These are phyloP conservation scores for Ceratonia siliqua DNA, from an alignment of 306 rosid genomes.

Conservation along the genomic window DNA sequence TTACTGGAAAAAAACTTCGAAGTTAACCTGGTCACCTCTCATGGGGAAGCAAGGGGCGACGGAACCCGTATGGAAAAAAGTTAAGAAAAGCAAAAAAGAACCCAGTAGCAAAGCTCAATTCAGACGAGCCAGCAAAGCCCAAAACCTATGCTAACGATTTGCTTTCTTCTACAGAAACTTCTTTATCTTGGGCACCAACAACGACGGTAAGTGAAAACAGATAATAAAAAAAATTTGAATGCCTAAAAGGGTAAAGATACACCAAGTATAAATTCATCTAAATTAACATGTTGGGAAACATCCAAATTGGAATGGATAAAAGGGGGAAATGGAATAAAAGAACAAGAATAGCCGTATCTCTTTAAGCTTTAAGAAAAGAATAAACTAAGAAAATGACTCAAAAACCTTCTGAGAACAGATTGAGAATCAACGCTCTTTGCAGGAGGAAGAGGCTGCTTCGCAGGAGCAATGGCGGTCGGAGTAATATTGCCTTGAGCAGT, in stretches of 20 bases:
- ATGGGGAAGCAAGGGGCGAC: not conserved
- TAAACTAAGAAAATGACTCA: not conserved
- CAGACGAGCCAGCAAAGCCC: not conserved
- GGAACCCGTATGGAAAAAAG: not conserved
- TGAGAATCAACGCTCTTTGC: constrained; percentile 73
- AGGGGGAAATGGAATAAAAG: too few relatives aligned
- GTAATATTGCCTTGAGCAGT: constrained; percentile 49
- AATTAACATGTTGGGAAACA: not conserved
- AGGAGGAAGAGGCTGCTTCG: constrained; percentile 53
- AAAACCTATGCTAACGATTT: not conserved
- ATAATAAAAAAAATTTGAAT: not conserved
- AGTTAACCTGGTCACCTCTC: not conserved
- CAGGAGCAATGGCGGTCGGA: constrained; percentile 36
- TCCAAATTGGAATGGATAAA: not conserved
- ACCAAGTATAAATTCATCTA: not conserved
- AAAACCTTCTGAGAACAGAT: constrained; percentile 79
- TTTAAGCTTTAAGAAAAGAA: not conserved
- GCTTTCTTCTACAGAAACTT: not conserved
- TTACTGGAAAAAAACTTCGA: not conserved
- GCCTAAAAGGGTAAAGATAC: not conserved
- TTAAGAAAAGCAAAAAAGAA: not conserved
- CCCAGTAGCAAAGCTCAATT: not conserved
- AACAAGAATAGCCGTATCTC: too few relatives aligned
- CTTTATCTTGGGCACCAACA: too few relatives aligned
- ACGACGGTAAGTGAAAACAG: not conserved